Evolutionary conservation across 306 rosid species (phyloP), one percentile per base, ranked within the genome.

Genomic region (Cicer yamashitae): DNA sequence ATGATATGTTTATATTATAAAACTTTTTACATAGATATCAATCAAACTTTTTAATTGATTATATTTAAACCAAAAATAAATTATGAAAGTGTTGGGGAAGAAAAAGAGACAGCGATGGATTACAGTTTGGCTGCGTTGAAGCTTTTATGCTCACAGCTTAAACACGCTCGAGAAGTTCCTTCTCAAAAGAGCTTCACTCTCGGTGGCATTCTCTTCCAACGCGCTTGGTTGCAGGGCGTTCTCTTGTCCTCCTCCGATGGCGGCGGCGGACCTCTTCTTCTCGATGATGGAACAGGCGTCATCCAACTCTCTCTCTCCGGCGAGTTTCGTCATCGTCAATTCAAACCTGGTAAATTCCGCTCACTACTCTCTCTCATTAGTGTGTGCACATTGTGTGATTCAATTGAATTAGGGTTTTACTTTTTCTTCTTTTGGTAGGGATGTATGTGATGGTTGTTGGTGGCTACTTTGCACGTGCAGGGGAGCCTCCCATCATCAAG

Each of bases 371-470:
- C 1, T 11, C 45, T 30, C 37, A 3, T 30, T 30, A 30, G 5
- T 39, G 30, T 39, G 20, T 62, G 10, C 1, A 40, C 37, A 6
- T 64, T 63, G 1, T 52, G 54, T 17, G 11, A 59, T 45, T 73
- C 59, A 46, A 53, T 65, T 45, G 48, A 37, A 17, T 34, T 30
- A 30, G 37, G 37, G 37, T 30, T 30, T 10, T 12, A 39, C 10
- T 1, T 60, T 52, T 43, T 38, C 62, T n/a, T 41, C 37, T 30
- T 11, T 40, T 63, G 64, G 4, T 73, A 90, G 98, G 97, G 74
- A 91, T 89, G 97, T 91, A 93, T 61, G 92, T 91, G 4, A 88
- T 93, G 97, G 94, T 89, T 1, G 90, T 93, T 41, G 98, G 98
- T 69, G 91, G 81, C 47, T 91, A 84, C 70, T 41, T 53, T 41